phyloP scores from a whole-genome alignment of 345 rosid species.

The Eutrema japonicum region DNA sequence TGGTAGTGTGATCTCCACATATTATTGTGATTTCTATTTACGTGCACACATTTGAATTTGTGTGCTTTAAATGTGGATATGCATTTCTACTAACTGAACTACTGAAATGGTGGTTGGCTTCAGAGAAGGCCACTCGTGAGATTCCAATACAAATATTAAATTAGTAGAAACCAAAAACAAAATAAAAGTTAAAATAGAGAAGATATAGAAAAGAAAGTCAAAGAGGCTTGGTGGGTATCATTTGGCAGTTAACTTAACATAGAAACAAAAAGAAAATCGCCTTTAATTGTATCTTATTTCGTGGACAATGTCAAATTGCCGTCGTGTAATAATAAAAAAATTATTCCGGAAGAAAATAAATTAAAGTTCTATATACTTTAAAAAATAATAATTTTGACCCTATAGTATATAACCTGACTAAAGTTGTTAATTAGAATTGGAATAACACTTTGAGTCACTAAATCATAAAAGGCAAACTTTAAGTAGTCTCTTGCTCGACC shows the following conservation, averaged over 20 bases:
- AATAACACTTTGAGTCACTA: not conserved
- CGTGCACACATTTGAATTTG: constrained; percentile 22
- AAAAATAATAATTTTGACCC: not conserved
- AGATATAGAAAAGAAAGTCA: not conserved
- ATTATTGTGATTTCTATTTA: constrained; percentile 25
- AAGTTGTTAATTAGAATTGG: not conserved
- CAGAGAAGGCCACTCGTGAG: constrained; percentile 30
- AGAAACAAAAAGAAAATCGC: constrained; percentile 15
- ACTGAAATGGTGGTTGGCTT: constrained; percentile 39
- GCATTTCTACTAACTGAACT: constrained; percentile 17
- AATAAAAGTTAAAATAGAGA: not conserved
- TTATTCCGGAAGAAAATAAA: not conserved
- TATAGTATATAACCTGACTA: not conserved
- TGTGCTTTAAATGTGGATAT: constrained; percentile 31
- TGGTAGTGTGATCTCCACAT: constrained; percentile 14
- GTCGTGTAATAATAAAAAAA: not conserved
- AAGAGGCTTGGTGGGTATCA: constrained; percentile 12
- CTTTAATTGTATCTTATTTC: constrained; percentile 17
- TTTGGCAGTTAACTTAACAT: constrained; percentile 37
- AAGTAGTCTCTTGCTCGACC: constrained; percentile 11
- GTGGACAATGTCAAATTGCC: constrained; percentile 11
- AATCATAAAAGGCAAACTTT: not conserved
- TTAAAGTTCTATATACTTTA: not conserved
- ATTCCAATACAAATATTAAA: constrained; percentile 35
- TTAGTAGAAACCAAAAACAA: constrained; percentile 28